Evolutionary conservation across 805 yeast genomes (phyloP).

Genomic region (Hanseniaspora pseudoguilliermondii): DNA sequence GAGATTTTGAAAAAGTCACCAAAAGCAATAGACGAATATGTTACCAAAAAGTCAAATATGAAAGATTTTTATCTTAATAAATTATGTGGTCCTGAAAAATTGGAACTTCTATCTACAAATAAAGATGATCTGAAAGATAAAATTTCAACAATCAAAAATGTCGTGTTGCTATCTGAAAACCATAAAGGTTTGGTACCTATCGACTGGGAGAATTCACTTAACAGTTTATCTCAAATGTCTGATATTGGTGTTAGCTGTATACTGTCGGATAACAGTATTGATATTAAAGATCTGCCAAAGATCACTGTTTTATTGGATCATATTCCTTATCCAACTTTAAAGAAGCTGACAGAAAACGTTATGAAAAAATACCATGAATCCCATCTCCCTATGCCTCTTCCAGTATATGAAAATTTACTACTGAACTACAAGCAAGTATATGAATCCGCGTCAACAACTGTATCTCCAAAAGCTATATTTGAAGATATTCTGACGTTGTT

Average conservation of each 20-base stretch:
- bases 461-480: not conserved
- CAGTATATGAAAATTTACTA: not conserved
- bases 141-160: not conserved
- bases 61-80: not conserved
- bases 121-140: not conserved
- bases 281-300: not conserved
- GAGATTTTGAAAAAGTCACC: not conserved
- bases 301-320: not conserved
- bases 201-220: not conserved
- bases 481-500: not conserved
- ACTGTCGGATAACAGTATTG: not conserved
- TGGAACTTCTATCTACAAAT: not conserved
- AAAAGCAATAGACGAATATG: not conserved
- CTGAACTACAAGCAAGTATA: conserved; percentile 1
- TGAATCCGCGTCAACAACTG: not conserved
- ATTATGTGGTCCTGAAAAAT: not conserved
- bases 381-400: not conserved
- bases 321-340: not conserved
- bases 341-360: not conserved
- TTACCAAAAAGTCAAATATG: not conserved
- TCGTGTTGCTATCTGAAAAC: not conserved
- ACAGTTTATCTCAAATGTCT: not conserved
- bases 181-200: not conserved
- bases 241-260: not conserved
- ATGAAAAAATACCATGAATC: not conserved